phyloP scores from a whole-genome alignment of 352 stramenopile genomes.

The Sclerospora graminicola region DNA sequence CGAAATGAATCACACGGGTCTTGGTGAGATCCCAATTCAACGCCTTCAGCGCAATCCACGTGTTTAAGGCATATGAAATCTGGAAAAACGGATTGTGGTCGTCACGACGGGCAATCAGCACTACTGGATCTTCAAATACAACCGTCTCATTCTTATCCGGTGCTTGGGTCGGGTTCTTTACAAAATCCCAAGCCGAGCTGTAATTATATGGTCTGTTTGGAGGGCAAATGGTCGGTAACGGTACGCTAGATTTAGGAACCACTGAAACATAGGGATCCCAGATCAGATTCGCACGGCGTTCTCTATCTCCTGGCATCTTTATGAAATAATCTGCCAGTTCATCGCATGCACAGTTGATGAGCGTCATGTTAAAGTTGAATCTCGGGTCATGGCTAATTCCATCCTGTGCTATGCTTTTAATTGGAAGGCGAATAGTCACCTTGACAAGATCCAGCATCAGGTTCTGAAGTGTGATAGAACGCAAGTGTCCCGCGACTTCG shows the following conservation, averaged over 20 bases:
- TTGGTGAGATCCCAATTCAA: constrained; percentile 21
- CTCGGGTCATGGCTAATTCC: constrained; percentile 22
- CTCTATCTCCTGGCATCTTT: constrained; percentile 5
- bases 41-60: constrained; percentile 28
- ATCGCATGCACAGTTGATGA: constrained; percentile 23
- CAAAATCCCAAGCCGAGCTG: constrained; percentile 21
- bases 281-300: constrained; percentile 21
- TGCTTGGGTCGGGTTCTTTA: constrained; percentile 12
- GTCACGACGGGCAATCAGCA: constrained; percentile 32
- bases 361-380: constrained; percentile 16
- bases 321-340: constrained; percentile 21
- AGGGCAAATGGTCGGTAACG: constrained; percentile 10
- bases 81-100: constrained; percentile 55
- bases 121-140: constrained; percentile 19
- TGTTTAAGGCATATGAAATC: constrained; percentile 28
- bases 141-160: constrained; percentile 15
- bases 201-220: neutral
- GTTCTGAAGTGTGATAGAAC: constrained; percentile 28
- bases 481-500: constrained; percentile 16
- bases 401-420: constrained; percentile 18
- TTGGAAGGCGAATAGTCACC: constrained; percentile 24
- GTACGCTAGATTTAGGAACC: neutral
- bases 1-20: constrained; percentile 35
- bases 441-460: constrained; percentile 35
- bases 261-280: constrained; percentile 9